A percentile compares a stretch with the other conserved stretches of the same genome.
These are phyloP conservation scores for Yamadazyma philogaea DNA, from an alignment of 805 yeast species.

Conservation along the genomic window DNA sequence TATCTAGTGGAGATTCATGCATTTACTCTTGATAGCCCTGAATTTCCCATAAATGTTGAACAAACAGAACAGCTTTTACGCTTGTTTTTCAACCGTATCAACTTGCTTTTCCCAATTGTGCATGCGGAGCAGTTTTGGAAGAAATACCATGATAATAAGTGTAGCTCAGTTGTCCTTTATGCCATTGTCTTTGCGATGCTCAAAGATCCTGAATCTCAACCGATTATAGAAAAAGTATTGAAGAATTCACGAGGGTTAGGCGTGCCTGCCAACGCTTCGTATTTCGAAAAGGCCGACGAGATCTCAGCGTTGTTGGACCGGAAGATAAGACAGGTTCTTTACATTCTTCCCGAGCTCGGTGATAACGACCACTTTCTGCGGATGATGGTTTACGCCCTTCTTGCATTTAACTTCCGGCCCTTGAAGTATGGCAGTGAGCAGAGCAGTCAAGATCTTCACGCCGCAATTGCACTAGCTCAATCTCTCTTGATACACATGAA, in stretches of 20 bases:
- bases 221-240: conserved; percentile 14
- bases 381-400: conserved; percentile 19
- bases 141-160: conserved; percentile 18
- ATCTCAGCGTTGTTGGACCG: conserved; percentile 17
- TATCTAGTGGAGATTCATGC: conserved; percentile 18
- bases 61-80: conserved; percentile 23
- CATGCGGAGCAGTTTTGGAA: conserved; percentile 28
- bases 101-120: conserved; percentile 33
- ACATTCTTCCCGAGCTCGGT: conserved; percentile 29
- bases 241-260: too few relatives aligned
- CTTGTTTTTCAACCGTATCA: conserved; percentile 30
- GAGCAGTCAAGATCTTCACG: conserved; percentile 27
- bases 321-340: conserved; percentile 31
- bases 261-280: too few relatives aligned
- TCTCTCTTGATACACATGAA: conserved; percentile 11
- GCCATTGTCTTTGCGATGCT: conserved; percentile 27
- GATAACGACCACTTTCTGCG: conserved; percentile 27
- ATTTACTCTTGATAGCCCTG: conserved; percentile 26
- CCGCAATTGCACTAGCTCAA: conserved; percentile 19
- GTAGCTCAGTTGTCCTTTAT: conserved; percentile 22
- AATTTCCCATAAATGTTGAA: conserved; percentile 18
- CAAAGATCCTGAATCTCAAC: conserved; percentile 26
- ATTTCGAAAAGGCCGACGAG: conserved; percentile 6
- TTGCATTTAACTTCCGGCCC: conserved; percentile 24
- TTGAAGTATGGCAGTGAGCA: conserved; percentile 29